Conservation (phyloP, 2,329 filamentous ascomycete species). For the Ascochyta viciae-villosae region DNA sequence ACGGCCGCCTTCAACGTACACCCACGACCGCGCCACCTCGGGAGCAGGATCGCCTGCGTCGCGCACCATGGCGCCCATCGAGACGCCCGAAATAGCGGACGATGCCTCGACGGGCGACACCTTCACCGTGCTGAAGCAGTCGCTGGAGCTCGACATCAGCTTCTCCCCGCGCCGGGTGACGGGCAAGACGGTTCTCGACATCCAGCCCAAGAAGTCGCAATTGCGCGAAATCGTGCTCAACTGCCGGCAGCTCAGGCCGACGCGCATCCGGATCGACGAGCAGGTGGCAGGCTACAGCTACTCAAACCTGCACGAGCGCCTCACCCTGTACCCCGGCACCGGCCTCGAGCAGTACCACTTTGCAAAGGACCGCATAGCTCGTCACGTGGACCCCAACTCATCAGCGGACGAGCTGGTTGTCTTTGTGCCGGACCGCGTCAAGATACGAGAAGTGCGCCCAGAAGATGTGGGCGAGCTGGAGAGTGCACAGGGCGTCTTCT, state of each 20-base stretch:
- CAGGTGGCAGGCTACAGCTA: conserved; percentile 50
- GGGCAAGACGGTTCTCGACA: conserved; percentile 81
- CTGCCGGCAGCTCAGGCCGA: conserved; percentile 67
- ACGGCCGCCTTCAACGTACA: conserved; percentile 4
- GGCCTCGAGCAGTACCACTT: conserved; percentile 79
- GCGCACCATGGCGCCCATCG: conserved; percentile 41
- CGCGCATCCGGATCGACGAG: conserved; percentile 57
- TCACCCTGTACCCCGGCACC: conserved; percentile 67
- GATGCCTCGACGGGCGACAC: conserved; percentile 41
- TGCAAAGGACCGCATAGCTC: conserved; percentile 71
- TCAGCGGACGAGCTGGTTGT: conserved; percentile 65
- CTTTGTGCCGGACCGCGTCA: conserved; percentile 65
- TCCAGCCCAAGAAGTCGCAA: conserved; percentile 68
- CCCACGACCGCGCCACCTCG: conserved; percentile 14
- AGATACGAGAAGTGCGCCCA: conserved; percentile 67
- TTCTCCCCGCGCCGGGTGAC: conserved; percentile 77
- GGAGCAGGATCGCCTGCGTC: conserved; percentile 39
- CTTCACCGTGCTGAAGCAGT: conserved; percentile 77
- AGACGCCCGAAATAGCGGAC: conserved; percentile 39
- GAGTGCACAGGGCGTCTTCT: conserved; percentile 48
- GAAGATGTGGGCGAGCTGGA: conserved; percentile 51
- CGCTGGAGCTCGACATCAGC: conserved; percentile 87
- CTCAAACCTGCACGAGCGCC: conserved; percentile 71
- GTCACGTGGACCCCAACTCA: conserved; percentile 57
- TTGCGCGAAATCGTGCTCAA: conserved; percentile 65